Percentiles rank a stretch among this genome's conserved stretches.
These are phyloP conservation scores for Quercus mongolica DNA, from an alignment of 306 rosid genomes.

Conservation along the genomic window DNA sequence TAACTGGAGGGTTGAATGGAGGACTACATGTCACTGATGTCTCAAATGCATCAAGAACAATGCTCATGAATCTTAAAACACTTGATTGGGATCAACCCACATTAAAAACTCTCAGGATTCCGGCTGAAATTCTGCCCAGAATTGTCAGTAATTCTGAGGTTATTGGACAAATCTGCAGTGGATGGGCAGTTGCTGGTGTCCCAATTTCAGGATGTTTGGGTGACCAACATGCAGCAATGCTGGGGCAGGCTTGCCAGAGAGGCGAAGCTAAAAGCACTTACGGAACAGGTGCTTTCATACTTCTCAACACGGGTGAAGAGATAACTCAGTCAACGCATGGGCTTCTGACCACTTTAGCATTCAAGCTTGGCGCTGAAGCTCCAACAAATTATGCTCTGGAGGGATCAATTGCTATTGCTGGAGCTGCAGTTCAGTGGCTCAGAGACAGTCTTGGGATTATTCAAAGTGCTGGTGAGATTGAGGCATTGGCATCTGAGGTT, in stretches of 20 bases:
- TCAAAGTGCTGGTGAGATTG: constrained; percentile 60
- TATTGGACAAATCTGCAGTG: constrained; percentile 54
- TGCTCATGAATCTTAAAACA: constrained; percentile 84
- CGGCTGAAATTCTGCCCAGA: constrained; percentile 63
- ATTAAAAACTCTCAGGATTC: constrained; percentile 53
- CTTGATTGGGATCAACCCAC: constrained; percentile 72
- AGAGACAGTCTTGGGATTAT: constrained; percentile 82
- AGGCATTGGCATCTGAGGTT: constrained; percentile 61
- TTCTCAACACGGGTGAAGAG: constrained; percentile 75
- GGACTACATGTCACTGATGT: constrained; percentile 84
- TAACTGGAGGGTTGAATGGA: constrained; percentile 70
- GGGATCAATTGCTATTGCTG: constrained; percentile 97
- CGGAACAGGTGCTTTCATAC: constrained; percentile 92
- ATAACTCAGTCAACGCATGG: constrained; percentile 60
- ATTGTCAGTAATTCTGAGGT: constrained; percentile 77
- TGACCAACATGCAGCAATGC: constrained; percentile 95
- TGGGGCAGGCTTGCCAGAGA: constrained; percentile 70
- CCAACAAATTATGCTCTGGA: constrained; percentile 77
- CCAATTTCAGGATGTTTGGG: constrained; percentile 88
- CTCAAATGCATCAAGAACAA: constrained; percentile 84
- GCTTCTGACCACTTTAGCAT: constrained; percentile 75
- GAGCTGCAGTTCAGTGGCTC: constrained; percentile 99
- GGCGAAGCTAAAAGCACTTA: constrained; percentile 95
- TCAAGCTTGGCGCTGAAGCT: constrained; percentile 71
- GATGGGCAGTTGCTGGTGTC: constrained; percentile 77